Base-by-base conservation (phyloP, 2,329 filamentous ascomycete species). In the Bipolaris sorokiniana region DNA sequence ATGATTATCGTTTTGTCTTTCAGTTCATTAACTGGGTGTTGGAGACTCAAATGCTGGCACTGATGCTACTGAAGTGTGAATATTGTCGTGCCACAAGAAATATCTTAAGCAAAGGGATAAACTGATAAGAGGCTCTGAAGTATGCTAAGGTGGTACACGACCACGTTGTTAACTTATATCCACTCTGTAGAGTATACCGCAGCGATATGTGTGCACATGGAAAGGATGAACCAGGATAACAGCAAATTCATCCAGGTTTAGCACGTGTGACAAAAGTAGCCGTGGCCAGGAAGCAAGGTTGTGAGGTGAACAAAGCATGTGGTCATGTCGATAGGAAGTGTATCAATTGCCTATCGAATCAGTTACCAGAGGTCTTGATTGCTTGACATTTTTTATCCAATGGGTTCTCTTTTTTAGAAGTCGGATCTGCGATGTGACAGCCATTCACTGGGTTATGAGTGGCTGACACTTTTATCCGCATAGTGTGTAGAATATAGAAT, bases 391-490 rank as follows among this genome's bases (percentile, higher is more conserved):
- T 54, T 52, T 59, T 40, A 57, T 60, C 54, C 60, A 48, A 61
- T 49, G 48, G 51, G 59, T 28, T 45, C 15, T 42, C 60, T 50
- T 54, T 70, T 70, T 57, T 64, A 62, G 64, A 71, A 69, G 52
- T 48, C 58, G 40, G 45, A 47, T 45, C 45, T 40, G 54, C 11
- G 11, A 18, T 49, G 54, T 63, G 58, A 63, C 52, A 53, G 33
- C 44, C n/a, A 61, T 61, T 62, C 48, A 48, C 41, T 49, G 10
- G 48, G 7, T 6, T 64, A 37, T 66, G 61, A 69, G 57, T 67
- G 68, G 68, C 53, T 48, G 46, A 15, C 31, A 33, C 3, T 64
- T 73, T 74, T 72, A 74, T n/a, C 70, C 71, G 68, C 48, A 72
- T 65, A 72, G 58, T 68, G 60, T 62, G 49, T 60, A 60, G 49